phyloP scores from a whole-genome alignment of 257 asterid species.

The Paraleonurus japonicus region DNA sequence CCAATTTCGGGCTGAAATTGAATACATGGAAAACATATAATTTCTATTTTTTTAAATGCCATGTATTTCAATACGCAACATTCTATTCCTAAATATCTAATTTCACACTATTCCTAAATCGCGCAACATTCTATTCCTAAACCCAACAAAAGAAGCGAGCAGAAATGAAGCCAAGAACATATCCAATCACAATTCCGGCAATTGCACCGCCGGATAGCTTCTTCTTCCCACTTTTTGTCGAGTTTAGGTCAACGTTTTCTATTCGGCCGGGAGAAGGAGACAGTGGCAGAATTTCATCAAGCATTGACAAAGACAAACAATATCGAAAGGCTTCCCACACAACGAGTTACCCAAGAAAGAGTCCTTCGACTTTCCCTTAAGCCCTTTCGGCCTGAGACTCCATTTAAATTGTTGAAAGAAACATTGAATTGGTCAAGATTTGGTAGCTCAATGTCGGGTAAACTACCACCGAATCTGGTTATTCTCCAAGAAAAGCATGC shows the following conservation, averaged over 20 bases:
- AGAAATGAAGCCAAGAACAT: conserved; percentile 52
- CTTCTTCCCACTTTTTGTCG: conserved; percentile 21
- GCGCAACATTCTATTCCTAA: too few relatives aligned
- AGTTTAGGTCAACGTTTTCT: conserved; percentile 7
- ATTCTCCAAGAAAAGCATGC: conserved; percentile 58
- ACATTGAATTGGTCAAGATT: conserved; percentile 69
- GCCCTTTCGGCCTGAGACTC: conserved; percentile 65
- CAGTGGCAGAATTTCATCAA: conserved; percentile 28
- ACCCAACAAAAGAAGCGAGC: too few relatives aligned
- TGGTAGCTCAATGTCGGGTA: conserved; percentile 53
- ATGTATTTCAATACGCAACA: too few relatives aligned
- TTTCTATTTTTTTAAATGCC: too few relatives aligned
- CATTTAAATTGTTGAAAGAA: conserved; percentile 57
- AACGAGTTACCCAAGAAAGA: conserved; percentile 64
- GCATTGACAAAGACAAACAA: conserved; percentile 42
- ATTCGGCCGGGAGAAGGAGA: conserved; percentile 22
- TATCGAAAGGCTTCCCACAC: conserved; percentile 72
- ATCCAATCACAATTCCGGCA: conserved; percentile 81
- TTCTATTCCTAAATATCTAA: too few relatives aligned
- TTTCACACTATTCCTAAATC: too few relatives aligned
- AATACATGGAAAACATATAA: too few relatives aligned
- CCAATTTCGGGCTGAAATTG: too few relatives aligned
- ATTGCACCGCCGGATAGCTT: conserved; percentile 69
- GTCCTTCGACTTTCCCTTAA: conserved; percentile 32
- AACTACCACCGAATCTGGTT: conserved; percentile 51